Percentiles rank a stretch among this genome's conserved stretches.
phyloP scores from a whole-genome alignment of 2,329 filamentous ascomycete genomes.

The Aspergillus sp. region DNA sequence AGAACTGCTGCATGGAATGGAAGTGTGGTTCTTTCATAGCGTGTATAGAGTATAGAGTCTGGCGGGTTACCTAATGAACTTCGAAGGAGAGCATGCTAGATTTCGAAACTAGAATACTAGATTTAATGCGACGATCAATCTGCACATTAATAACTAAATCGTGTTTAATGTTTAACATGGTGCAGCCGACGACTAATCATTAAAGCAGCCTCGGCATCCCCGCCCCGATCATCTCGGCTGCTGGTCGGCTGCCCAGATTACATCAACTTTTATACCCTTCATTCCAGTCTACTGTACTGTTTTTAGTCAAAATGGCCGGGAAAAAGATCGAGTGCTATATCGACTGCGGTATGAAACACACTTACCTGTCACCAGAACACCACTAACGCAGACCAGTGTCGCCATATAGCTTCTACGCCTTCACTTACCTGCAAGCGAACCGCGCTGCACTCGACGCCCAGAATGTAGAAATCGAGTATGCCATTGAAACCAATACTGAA shows the following conservation, averaged over 20 bases:
- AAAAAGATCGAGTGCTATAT: slow-evolving; percentile 12
- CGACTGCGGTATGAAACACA: background rate
- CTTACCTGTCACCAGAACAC: no score
- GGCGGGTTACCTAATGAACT: no score
- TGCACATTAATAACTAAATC: no score
- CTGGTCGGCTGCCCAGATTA: background rate
- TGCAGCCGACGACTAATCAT: background rate
- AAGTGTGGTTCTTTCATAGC: no score
- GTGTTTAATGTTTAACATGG: no score
- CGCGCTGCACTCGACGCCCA: slow-evolving; percentile 54
- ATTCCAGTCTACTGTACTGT: no score
- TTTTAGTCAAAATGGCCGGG: background rate
- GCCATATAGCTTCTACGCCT: slow-evolving; percentile 9
- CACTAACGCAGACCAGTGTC: background rate
- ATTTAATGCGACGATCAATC: no score
- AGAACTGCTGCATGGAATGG: no score
- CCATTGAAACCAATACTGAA: background rate
- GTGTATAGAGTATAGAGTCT: no score
- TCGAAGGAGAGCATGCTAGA: no score
- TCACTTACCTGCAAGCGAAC: slow-evolving; percentile 1
- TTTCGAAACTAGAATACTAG: no score
- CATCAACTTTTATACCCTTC: background rate
- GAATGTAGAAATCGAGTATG: slow-evolving; percentile 65
- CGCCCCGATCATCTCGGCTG: background rate
- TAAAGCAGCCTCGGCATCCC: background rate